Base-by-base conservation (phyloP, 495 filamentous ascomycete species). In the Penicillium malachiteum region DNA sequence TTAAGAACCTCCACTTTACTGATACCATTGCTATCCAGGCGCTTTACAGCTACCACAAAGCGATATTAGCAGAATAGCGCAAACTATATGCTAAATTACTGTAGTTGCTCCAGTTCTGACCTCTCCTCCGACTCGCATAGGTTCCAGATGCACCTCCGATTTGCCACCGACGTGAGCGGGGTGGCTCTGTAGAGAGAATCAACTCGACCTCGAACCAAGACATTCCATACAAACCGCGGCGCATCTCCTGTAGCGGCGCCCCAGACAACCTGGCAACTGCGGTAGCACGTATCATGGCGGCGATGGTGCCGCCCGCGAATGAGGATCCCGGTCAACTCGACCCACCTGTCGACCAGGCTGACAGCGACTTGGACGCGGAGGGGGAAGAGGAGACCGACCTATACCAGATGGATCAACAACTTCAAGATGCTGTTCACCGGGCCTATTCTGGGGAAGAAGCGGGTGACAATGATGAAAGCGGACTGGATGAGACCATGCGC, bases 321-420 rank as follows among this genome's bases (percentile, higher is more conserved):
- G 69, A 78, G 50, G 69, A 72, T 55, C 65, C 67, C 48, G 65
- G 60, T 48, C 65, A 71, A 56, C 63, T 69, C 53, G 67, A 68
- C 58, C 60, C 69, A 41, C 64, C 64, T 16, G 59, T 63, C 48
- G 73, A 74, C 43, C 56, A 67, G 60, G 64, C 69, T 31, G 78
- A 76, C 57, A 79, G 73, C 59, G 81, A 84, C 48, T 68, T 75
- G 56, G 83, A 83, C 57, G 81, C 78, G 13, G 77, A 81, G 52
- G 77, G 78, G 7, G 79, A 81, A 48, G 78, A 78, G 26, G 77
- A 78, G 42, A 75, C 76, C 7, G 75, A 78, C 49, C 45, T 76
- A 13, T 76, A 76, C 50, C 66, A 71, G 34, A 78, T 80, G 75
- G 76, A 78, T 41, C 72, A 79, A 43, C 63, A 68, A 48, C 61